phyloP scores from a whole-genome alignment of 2,329 filamentous ascomycete genomes.

The Paracorniculantispora psalliotae region DNA sequence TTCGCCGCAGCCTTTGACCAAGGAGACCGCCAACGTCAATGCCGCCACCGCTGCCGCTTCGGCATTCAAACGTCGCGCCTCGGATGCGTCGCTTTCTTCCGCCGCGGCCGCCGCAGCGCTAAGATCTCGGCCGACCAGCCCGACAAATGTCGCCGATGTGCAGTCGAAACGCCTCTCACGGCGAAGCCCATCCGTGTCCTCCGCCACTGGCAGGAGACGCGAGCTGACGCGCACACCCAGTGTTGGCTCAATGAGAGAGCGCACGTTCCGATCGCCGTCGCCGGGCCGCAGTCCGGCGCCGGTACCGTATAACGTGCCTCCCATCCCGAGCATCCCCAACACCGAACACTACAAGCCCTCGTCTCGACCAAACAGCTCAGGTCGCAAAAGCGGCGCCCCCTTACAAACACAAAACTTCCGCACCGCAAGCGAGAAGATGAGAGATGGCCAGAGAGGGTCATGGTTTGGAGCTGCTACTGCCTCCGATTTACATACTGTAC shows the following conservation, averaged over 20 bases:
- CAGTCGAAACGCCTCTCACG: slow-evolving; percentile 82
- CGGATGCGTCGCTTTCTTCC: slow-evolving; percentile 62
- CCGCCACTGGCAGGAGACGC: slow-evolving; percentile 47
- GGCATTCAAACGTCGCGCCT: slow-evolving; percentile 69
- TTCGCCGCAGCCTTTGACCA: slow-evolving; percentile 53
- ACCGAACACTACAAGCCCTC: slow-evolving; percentile 28
- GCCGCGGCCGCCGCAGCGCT: slow-evolving; percentile 85
- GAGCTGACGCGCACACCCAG: slow-evolving; percentile 63
- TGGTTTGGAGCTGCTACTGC: slow-evolving; percentile 46
- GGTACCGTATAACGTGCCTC: slow-evolving; percentile 52
- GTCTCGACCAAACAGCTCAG: slow-evolving; percentile 18
- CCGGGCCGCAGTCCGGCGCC: slow-evolving; percentile 42
- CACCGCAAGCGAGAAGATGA: slow-evolving; percentile 49
- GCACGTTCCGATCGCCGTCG: slow-evolving; percentile 78
- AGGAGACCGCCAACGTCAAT: slow-evolving; percentile 61
- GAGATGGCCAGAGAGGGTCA: slow-evolving; percentile 34
- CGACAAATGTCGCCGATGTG: slow-evolving; percentile 73
- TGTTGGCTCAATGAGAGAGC: slow-evolving; percentile 77
- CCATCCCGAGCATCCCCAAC: slow-evolving; percentile 68
- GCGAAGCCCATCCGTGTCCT: slow-evolving; percentile 67
- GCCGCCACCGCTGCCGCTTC: slow-evolving; percentile 76
- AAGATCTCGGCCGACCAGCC: slow-evolving; percentile 69
- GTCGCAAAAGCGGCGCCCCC: slow-evolving; percentile 30
- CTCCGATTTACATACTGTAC: slow-evolving; percentile 40
- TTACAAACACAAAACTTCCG: slow-evolving; percentile 46